Evolutionary conservation across 2,329 filamentous ascomycete species (phyloP).

Genomic region (Colletotrichum tamarilloi): DNA sequence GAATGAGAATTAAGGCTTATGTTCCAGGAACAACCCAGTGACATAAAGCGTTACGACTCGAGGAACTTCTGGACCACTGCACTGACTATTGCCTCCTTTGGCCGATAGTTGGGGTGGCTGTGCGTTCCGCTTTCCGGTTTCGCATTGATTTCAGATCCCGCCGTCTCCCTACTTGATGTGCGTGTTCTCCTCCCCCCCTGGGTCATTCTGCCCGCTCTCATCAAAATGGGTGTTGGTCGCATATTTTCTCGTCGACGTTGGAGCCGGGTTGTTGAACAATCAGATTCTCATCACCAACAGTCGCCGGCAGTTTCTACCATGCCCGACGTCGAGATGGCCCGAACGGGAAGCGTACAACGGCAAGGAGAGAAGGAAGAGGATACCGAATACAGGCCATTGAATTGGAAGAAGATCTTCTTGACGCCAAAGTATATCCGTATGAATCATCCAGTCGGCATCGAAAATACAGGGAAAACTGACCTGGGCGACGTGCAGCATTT

Average conservation of each 20-base stretch:
- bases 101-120: conserved; percentile 30
- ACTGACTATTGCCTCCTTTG: conserved; percentile 21
- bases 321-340: conserved; percentile 32
- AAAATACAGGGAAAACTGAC: background rate
- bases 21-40: conserved; percentile 9
- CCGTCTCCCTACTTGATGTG: conserved; percentile 19
- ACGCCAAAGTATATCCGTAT: conserved; percentile 47
- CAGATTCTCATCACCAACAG: conserved; percentile 3
- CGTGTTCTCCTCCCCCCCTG: background rate
- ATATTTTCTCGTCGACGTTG: background rate
- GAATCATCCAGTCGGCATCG: background rate
- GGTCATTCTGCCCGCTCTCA: background rate
- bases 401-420: conserved; percentile 47
- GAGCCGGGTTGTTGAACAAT: background rate
- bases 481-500: conserved; percentile 20
- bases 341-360: conserved; percentile 11
- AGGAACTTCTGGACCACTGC: background rate
- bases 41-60: background rate
- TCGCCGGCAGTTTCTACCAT: conserved; percentile 13
- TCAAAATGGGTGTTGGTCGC: conserved; percentile 26
- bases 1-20: background rate
- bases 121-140: conserved; percentile 35
- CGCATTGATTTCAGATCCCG: conserved; percentile 36
- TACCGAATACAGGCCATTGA: conserved; percentile 47
- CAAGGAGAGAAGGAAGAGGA: conserved; percentile 33